These are phyloP conservation scores for Trichophyton verrucosum DNA, from an alignment of 2,329 filamentous ascomycete genomes.

Conservation along the genomic window DNA sequence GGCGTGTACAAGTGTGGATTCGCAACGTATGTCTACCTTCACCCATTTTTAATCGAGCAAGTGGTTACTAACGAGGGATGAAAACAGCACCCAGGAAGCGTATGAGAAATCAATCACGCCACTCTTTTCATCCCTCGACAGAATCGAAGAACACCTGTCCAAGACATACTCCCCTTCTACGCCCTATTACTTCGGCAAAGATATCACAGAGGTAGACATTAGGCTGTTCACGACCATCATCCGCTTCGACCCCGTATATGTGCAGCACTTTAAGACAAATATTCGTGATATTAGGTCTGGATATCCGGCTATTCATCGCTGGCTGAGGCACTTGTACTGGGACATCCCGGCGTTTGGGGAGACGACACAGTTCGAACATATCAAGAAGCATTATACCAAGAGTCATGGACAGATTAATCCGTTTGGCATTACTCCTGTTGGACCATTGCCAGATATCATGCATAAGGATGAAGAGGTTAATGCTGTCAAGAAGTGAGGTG, in stretches of 20 bases:
- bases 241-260: conserved; percentile 65
- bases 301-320: conserved; percentile 68
- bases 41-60: not conserved
- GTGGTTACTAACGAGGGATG: not conserved
- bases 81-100: conserved; percentile 51
- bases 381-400: conserved; percentile 68
- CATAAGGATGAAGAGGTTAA: conserved; percentile 63
- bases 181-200: conserved; percentile 59
- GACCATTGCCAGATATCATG: conserved; percentile 72
- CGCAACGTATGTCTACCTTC: conserved; percentile 42
- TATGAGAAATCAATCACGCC: conserved; percentile 62
- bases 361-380: conserved; percentile 88
- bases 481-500: conserved; percentile 5
- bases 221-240: conserved; percentile 61
- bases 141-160: conserved; percentile 57
- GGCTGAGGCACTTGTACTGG: conserved; percentile 81
- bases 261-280: conserved; percentile 76
- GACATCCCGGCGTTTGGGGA: conserved; percentile 61
- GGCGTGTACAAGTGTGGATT: conserved; percentile 56
- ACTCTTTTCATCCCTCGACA: conserved; percentile 67
- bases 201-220: conserved; percentile 71
- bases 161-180: conserved; percentile 20
- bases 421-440: conserved; percentile 66
- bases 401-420: conserved; percentile 54
- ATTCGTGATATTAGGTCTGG: conserved; percentile 71